These are phyloP conservation scores for Yamadazyma sp. DNA, from an alignment of 805 yeast genomes.

Conservation along the genomic window DNA sequence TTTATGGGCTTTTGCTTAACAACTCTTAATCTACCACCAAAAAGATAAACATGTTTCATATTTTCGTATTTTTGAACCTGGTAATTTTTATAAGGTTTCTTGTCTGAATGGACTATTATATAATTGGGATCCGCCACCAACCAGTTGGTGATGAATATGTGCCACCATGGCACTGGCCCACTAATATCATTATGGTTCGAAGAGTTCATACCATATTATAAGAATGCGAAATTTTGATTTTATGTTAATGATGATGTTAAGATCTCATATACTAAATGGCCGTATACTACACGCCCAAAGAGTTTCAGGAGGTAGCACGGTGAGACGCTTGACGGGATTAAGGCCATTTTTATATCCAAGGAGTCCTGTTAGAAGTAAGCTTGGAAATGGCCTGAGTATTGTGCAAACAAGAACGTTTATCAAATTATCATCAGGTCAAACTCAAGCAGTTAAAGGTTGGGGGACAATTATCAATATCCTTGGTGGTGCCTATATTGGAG, in stretches of 20 bases:
- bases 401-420: background rate
- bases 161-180: constrained; percentile 5
- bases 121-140: constrained; percentile 24
- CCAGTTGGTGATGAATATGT: constrained; percentile 25
- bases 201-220: too few species aligned
- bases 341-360: too few species aligned
- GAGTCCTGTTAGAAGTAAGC: too few species aligned
- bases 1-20: constrained; percentile 40
- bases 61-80: constrained; percentile 34
- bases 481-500: constrained; percentile 45
- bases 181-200: too few species aligned
- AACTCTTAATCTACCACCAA: constrained; percentile 64
- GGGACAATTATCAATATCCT: constrained; percentile 32
- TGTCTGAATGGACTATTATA: constrained; percentile 5
- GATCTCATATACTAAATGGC: too few species aligned
- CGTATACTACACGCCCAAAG: too few species aligned
- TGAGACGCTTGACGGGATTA: too few species aligned
- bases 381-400: too few species aligned
- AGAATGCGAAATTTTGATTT: too few species aligned
- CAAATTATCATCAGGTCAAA: constrained; percentile 4
- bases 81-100: constrained; percentile 27
- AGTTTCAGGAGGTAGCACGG: too few species aligned
- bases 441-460: constrained; percentile 17
- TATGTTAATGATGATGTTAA: too few species aligned
- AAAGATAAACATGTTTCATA: constrained; percentile 44